Evolutionary conservation across 129 eudicot genomes (phyloP).

Genomic region (Flaveria linearis): DNA sequence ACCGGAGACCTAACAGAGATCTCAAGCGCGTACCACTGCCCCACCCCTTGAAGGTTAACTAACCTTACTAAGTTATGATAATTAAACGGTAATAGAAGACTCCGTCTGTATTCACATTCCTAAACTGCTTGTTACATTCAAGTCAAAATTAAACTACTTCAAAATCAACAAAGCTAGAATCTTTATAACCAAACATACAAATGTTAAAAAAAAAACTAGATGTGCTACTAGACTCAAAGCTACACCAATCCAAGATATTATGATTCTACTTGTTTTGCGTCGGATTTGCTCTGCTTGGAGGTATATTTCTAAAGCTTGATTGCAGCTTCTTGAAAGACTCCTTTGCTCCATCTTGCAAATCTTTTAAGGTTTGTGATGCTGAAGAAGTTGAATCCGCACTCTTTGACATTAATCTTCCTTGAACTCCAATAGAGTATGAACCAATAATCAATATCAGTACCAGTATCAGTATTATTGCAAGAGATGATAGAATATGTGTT

Average conservation of each 20-base stretch:
- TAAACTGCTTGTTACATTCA: constrained; percentile 38
- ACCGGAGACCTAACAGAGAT: neutral
- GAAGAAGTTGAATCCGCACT: constrained; percentile 26
- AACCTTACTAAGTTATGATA: neutral
- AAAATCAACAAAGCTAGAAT: neutral
- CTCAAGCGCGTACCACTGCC: neutral
- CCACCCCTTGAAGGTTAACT: neutral
- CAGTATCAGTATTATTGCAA: constrained; percentile 46
- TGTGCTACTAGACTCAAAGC: constrained; percentile 8
- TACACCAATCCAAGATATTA: constrained; percentile 6
- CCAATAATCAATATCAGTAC: constrained; percentile 35
- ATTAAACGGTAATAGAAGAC: constrained; percentile 17
- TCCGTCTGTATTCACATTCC: constrained; percentile 44
- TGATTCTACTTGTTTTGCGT: constrained; percentile 70
- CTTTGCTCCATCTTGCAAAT: constrained; percentile 42
- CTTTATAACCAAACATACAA: constrained; percentile 23
- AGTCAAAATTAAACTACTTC: constrained; percentile 19
- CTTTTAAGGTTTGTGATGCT: constrained; percentile 45
- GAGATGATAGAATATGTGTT: constrained; percentile 30
- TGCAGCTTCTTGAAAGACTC: constrained; percentile 51
- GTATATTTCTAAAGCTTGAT: constrained; percentile 62
- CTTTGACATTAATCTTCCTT: constrained; percentile 28
- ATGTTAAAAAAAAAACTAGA: constrained; percentile 27
- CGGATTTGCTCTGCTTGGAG: constrained; percentile 86
- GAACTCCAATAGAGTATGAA: constrained; percentile 34